phyloP scores from a whole-genome alignment of 129 eudicot genomes.

The Rutidosis leptorrhynchoides region DNA sequence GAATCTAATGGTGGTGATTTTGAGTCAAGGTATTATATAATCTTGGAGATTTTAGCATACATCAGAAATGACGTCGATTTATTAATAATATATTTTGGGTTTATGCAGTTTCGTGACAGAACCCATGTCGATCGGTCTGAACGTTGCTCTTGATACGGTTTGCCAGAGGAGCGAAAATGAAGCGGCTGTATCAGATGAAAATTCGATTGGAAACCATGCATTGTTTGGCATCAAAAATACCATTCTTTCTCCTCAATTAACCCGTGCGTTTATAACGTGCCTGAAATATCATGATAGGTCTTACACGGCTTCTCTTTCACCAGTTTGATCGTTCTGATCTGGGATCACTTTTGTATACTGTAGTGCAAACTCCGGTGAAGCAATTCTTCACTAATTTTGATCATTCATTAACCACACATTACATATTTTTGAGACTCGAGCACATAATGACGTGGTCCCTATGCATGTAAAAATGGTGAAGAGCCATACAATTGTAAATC shows the following conservation, averaged over 20 bases:
- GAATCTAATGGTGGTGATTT: slow-evolving; percentile 48
- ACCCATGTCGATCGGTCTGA: slow-evolving; percentile 55
- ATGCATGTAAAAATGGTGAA: neutral
- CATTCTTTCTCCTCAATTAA: slow-evolving; percentile 4
- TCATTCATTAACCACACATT: slow-evolving; percentile 1
- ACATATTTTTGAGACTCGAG: neutral
- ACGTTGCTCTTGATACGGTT: slow-evolving; percentile 44
- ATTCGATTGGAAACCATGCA: neutral
- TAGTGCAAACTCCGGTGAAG: slow-evolving; percentile 12
- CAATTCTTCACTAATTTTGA: neutral
- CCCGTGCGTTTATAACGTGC: neutral
- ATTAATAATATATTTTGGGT: neutral
- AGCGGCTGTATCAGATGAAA: neutral
- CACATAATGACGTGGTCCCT: neutral
- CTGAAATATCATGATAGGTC: neutral
- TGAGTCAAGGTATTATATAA: slow-evolving; percentile 55
- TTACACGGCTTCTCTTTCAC: slow-evolving; percentile 11
- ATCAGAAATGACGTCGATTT: too few relatives aligned
- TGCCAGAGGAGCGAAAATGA: slow-evolving; percentile 6
- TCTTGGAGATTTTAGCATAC: neutral
- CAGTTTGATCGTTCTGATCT: slow-evolving; percentile 2
- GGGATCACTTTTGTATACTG: slow-evolving; percentile 14
- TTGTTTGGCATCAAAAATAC: slow-evolving; percentile 12
- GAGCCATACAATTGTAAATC: too few relatives aligned
- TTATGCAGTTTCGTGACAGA: slow-evolving; percentile 55